Evolutionary conservation across 805 yeast species (phyloP), one percentile per base, ranked within the genome.

Genomic region (Vanderwaltozyma polyspora): DNA sequence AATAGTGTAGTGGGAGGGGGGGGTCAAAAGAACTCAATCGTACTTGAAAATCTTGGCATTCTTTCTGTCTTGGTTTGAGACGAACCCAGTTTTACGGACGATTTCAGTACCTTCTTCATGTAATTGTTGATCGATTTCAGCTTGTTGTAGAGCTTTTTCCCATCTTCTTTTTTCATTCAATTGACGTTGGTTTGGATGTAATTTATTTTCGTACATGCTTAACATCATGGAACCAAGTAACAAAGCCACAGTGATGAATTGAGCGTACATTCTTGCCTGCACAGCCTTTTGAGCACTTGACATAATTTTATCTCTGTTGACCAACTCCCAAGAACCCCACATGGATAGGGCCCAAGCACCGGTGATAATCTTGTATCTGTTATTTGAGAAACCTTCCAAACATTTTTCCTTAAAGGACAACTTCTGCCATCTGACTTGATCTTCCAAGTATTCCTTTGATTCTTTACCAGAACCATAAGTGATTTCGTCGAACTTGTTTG

Each of bases 251-350:
- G 94, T 80, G 35, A 81, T 60, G 43, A 79, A 82, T 59, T 84
- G 94, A 9, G 94, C 94, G 53, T 83, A 83, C 81, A 83, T 83
- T 71, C 94, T 76, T 22, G 93, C 93, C 54, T 79, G 87, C 23
- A 80, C 91, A 32, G 81, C 73, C 57, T 81, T 84, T 62, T 84
- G 94, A 5, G 91, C 62, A 43, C 67, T 70, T 35, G 83, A 72
- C 79, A 84, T 70, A 53, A 76, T 63, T 43, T 75, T 77, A 55
- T 84, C 94, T 46, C 69, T 72, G 61, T 81, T 76, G 34, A 81
- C 84, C 29, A 63, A 49, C 31, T 60, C 71, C 84, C 89, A 84
- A 4, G 93, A 79, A 1, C 86, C 94, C 45, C 68, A 81, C 64
- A 82, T 59, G 3, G 89, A 77, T 16, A 74, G 80, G 5, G 83